Conservation (phyloP, 192 early-diverging fungal species). For the Mortierella claussenii region DNA sequence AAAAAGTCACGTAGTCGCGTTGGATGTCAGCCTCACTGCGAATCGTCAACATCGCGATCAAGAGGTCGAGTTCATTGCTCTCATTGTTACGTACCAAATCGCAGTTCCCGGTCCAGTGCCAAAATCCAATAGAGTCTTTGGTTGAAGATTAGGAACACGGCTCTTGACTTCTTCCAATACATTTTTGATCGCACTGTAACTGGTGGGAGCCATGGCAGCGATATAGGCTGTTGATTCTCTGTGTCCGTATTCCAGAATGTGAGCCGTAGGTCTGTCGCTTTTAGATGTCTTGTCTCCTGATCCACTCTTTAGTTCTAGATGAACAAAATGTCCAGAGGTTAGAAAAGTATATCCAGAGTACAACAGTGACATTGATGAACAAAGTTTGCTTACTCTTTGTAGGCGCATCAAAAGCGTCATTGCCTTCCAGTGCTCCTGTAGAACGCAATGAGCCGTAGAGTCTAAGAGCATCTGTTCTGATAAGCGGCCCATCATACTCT, state of each 20-base stretch:
- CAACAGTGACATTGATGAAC: not conserved
- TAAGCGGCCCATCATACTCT: conserved; percentile 55
- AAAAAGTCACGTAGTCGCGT: not conserved
- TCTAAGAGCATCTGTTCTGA: conserved; percentile 62
- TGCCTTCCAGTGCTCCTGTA: conserved; percentile 50
- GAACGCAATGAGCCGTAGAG: conserved; percentile 65
- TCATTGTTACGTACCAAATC: conserved; percentile 64
- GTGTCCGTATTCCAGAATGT: conserved; percentile 75
- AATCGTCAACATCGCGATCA: not conserved
- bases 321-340: too few species aligned
- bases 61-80: not conserved
- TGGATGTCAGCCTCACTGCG: too few species aligned
- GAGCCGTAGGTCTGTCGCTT: conserved; percentile 54
- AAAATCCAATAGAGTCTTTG: conserved; percentile 77
- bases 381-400: conserved; percentile 25
- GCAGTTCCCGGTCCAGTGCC: conserved; percentile 87
- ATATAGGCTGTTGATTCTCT: conserved; percentile 80
- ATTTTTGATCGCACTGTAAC: conserved; percentile 75
- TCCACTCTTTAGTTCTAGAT: conserved; percentile 35
- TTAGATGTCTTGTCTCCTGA: conserved; percentile 10
- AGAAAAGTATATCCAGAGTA: not conserved
- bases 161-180: conserved; percentile 70
- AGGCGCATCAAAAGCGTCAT: not conserved
- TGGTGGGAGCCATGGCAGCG: conserved; percentile 67
- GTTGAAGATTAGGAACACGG: conserved; percentile 72